Percentiles rank a stretch among this genome's conserved stretches.
Evolutionary conservation across 176 grass and related monocot species (phyloP).

Genomic region (Neostapfia colusana): DNA sequence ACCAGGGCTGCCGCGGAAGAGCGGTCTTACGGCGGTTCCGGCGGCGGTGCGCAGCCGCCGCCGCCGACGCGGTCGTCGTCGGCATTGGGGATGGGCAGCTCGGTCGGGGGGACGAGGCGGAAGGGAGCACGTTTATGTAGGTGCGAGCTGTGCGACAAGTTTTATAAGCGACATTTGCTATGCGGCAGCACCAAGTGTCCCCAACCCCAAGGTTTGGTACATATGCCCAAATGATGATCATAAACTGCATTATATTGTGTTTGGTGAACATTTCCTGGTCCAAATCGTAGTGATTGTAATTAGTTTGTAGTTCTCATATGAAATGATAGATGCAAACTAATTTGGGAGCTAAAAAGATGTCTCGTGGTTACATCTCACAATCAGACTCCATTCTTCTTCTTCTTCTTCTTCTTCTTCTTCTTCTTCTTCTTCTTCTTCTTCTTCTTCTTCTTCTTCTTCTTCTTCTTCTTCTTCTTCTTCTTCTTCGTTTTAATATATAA

Average conservation of each 20-base stretch:
- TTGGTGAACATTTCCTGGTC: neutral
- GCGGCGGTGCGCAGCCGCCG: constrained; percentile 21
- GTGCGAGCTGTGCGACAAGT: constrained; percentile 13
- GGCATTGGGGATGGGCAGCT: constrained; percentile 50
- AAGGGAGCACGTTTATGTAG: constrained; percentile 33
- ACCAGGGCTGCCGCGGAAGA: constrained; percentile 55
- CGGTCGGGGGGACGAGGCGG: constrained; percentile 21
- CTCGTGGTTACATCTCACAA: neutral
- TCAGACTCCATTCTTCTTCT: too few relatives aligned
- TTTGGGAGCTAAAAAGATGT: neutral
- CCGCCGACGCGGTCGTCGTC: constrained; percentile 32
- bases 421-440: too few relatives aligned
- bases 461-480: too few relatives aligned
- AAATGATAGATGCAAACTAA: neutral
- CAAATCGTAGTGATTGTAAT: neutral
- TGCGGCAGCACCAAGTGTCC: neutral
- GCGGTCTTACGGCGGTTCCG: constrained; percentile 29
- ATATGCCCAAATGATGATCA: neutral
- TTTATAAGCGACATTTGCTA: constrained; percentile 40
- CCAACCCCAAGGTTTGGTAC: neutral
- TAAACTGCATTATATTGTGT: neutral
- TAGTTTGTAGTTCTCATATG: too few relatives aligned
- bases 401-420: too few relatives aligned
- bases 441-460: too few relatives aligned
- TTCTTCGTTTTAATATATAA: too few relatives aligned